A percentile compares a stretch with the other conserved stretches of the same genome.
These are phyloP conservation scores for Ceratocystis papillata DNA, from an alignment of 2,329 filamentous ascomycete species.

Conservation along the genomic window DNA sequence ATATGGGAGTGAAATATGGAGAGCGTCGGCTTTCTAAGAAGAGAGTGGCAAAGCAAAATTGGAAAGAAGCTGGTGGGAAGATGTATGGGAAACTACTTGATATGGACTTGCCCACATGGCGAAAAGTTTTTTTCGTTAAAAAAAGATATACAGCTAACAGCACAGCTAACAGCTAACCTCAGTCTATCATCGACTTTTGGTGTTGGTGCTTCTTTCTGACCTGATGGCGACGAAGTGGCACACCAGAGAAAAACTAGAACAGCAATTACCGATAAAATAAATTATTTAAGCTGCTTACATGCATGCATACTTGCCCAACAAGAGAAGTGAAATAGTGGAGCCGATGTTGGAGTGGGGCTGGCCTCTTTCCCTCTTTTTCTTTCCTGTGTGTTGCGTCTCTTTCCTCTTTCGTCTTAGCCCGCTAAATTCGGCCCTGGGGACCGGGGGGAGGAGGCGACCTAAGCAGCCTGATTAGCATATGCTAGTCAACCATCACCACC, in stretches of 20 bases:
- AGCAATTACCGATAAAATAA: background rate
- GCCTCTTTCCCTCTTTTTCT: background rate
- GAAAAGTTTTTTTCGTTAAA: background rate
- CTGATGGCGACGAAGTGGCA: too few species aligned
- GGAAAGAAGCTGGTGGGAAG: background rate
- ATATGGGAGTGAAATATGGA: background rate
- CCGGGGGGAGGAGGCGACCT: background rate
- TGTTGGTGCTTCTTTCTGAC: too few species aligned
- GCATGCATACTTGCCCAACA: background rate
- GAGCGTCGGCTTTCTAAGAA: background rate
- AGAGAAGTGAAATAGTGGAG: background rate
- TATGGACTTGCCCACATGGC: too few species aligned
- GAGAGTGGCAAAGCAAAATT: background rate
- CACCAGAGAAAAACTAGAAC: too few species aligned
- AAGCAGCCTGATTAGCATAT: background rate
- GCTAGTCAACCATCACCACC: background rate
- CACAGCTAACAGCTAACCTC: too few species aligned
- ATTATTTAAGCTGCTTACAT: background rate
- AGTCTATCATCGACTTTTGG: too few species aligned
- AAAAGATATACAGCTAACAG: background rate
- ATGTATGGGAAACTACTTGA: too few species aligned
- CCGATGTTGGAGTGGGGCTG: background rate
- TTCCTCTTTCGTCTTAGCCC: constrained; percentile 3
- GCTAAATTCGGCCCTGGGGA: background rate
- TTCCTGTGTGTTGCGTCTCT: background rate